Conservation (phyloP, 169 alveolate genomes). For the Cryptosporidium ubiquitum region DNA sequence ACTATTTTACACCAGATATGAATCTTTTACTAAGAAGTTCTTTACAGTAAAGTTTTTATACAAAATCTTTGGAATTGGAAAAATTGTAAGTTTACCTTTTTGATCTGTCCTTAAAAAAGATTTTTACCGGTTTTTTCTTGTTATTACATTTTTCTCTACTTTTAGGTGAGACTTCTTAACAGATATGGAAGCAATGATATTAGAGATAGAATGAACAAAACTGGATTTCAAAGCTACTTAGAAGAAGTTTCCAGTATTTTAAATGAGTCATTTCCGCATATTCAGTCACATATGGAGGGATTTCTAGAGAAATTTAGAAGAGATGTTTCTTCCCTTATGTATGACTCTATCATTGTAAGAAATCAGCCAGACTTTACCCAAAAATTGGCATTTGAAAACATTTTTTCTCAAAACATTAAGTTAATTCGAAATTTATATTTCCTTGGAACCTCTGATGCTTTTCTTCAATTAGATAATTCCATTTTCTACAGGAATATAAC, state of each 20-base stretch:
- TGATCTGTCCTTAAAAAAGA: neutral
- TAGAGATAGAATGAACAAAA: neutral
- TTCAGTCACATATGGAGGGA: conserved; percentile 29
- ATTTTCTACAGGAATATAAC: conserved; percentile 2
- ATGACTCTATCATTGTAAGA: neutral
- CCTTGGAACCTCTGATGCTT: conserved; percentile 17
- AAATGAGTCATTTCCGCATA: conserved; percentile 30
- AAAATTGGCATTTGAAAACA: neutral
- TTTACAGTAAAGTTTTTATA: conserved; percentile 12
- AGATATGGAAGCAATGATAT: neutral
- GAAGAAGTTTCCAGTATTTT: neutral
- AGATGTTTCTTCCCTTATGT: conserved; percentile 8
- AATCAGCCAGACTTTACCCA: neutral
- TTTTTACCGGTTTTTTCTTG: too few relatives aligned
- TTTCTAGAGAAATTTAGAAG: conserved; percentile 14
- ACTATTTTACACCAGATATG: conserved; percentile 50
- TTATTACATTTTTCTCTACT: neutral
- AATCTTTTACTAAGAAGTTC: conserved; percentile 38
- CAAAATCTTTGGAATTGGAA: conserved; percentile 36
- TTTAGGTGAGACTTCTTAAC: conserved; percentile 2
- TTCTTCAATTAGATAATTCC: conserved; percentile 1
- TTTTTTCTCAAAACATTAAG: neutral
- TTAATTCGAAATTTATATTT: conserved; percentile 17
- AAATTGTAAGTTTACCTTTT: conserved; percentile 13
- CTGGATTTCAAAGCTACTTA: neutral